These are phyloP conservation scores for Digitaria exilis DNA, from an alignment of 202 grass and related monocot genomes.

Conservation along the genomic window DNA sequence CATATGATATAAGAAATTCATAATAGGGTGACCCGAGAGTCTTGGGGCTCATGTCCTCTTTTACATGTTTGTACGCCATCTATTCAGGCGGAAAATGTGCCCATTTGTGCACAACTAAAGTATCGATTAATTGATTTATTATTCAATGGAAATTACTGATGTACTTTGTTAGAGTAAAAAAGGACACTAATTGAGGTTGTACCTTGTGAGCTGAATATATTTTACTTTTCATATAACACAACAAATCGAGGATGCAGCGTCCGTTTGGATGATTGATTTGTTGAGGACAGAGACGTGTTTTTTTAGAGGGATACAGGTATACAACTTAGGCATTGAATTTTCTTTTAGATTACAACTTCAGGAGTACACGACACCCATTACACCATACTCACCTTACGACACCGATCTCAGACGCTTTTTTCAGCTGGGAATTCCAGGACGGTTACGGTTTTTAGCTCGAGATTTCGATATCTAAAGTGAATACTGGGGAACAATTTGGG, in stretches of 20 bases:
- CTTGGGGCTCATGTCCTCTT: background rate
- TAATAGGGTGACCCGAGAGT: background rate
- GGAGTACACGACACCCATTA: too few relatives aligned
- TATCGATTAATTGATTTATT: background rate
- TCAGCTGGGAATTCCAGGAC: too few relatives aligned
- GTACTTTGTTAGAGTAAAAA: background rate
- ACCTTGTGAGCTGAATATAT: background rate
- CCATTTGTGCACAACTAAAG: conserved; percentile 1
- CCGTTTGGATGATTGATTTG: too few relatives aligned
- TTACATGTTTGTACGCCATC: background rate
- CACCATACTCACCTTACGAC: too few relatives aligned
- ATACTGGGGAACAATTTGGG: too few relatives aligned
- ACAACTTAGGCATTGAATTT: too few relatives aligned
- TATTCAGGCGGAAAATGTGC: background rate
- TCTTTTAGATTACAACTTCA: too few relatives aligned
- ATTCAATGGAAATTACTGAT: background rate
- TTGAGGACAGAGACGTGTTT: too few relatives aligned
- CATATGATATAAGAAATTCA: background rate
- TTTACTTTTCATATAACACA: background rate
- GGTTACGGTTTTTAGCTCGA: too few relatives aligned
- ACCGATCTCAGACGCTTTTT: too few relatives aligned
- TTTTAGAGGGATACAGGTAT: too few relatives aligned
- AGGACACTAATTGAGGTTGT: background rate
- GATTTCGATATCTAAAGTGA: too few relatives aligned
- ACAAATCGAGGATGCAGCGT: background rate